Evolutionary conservation across 176 grass and related monocot genomes (phyloP).

Genomic region (Paspalum vaginatum): DNA sequence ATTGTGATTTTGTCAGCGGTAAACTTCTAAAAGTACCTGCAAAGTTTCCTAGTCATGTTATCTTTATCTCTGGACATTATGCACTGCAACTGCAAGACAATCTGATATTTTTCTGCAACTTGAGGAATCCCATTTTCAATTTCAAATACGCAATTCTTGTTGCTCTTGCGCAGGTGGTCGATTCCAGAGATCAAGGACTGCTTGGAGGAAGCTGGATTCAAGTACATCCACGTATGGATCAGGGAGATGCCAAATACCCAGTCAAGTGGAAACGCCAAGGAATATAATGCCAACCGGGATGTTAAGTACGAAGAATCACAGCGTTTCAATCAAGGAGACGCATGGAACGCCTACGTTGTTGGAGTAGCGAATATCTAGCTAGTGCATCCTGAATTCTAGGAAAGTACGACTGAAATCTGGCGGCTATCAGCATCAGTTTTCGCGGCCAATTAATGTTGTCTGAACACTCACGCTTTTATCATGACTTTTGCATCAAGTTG

Average conservation of each 20-base stretch:
- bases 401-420: not conserved
- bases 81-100: not conserved
- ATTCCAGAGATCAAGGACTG: conserved; percentile 92
- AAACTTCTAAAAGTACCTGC: not conserved
- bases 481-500: not conserved
- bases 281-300: conserved; percentile 68
- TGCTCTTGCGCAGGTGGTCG: conserved; percentile 65
- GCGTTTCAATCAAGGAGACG: conserved; percentile 75
- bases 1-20: not conserved
- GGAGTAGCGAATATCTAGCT: conserved; percentile 65
- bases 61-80: not conserved
- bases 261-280: conserved; percentile 54
- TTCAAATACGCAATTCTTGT: not conserved
- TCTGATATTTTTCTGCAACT: not conserved
- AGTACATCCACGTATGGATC: conserved; percentile 67
- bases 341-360: conserved; percentile 90
- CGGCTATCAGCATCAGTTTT: not conserved
- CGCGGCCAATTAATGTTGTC: not conserved
- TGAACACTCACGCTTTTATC: not conserved
- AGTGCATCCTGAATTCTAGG: not conserved
- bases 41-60: not conserved
- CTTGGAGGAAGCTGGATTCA: conserved; percentile 91
- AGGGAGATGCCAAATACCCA: conserved; percentile 83
- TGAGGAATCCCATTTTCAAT: not conserved
- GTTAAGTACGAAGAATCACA: conserved; percentile 77